A percentile compares a stretch with the other conserved stretches of the same genome.
These are phyloP conservation scores for Lachnellula arida DNA, from an alignment of 2,329 filamentous ascomycete species.

Conservation along the genomic window DNA sequence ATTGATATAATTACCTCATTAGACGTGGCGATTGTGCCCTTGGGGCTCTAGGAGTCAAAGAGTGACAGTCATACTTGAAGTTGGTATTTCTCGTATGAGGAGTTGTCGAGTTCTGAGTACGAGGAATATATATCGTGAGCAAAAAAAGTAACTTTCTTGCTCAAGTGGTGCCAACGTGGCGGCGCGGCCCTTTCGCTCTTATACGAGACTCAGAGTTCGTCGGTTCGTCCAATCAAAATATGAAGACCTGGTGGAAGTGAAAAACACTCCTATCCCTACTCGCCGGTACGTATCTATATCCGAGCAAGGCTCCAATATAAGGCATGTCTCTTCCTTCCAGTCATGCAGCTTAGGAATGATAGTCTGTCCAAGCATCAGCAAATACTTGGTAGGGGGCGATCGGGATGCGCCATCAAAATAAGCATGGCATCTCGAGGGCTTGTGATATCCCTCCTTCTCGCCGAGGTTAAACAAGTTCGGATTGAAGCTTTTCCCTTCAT, in stretches of 20 bases:
- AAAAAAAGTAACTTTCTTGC: too few relatives aligned
- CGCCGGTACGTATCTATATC: constrained; percentile 1
- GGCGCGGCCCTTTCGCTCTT: not conserved
- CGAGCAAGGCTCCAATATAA: not conserved
- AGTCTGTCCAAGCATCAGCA: not conserved
- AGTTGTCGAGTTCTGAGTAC: too few relatives aligned
- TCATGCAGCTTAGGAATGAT: not conserved
- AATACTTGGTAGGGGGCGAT: not conserved
- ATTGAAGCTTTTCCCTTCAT: not conserved
- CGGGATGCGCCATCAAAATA: not conserved
- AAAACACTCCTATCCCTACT: constrained; percentile 24
- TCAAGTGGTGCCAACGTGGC: too few relatives aligned
- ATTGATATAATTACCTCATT: too few relatives aligned
- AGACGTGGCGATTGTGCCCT: too few relatives aligned
- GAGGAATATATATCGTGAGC: too few relatives aligned
- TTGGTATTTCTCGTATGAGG: too few relatives aligned
- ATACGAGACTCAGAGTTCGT: constrained; percentile 24
- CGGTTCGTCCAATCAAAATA: constrained; percentile 54
- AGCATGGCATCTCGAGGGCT: too few relatives aligned
- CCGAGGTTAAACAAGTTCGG: not conserved
- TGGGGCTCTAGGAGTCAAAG: too few relatives aligned
- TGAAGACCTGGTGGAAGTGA: constrained; percentile 37
- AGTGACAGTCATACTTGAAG: too few relatives aligned
- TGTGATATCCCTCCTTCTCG: not conserved
- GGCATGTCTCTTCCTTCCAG: not conserved